These are phyloP conservation scores for Trichophyton simii DNA, from an alignment of 2,329 filamentous ascomycete species.

Conservation along the genomic window DNA sequence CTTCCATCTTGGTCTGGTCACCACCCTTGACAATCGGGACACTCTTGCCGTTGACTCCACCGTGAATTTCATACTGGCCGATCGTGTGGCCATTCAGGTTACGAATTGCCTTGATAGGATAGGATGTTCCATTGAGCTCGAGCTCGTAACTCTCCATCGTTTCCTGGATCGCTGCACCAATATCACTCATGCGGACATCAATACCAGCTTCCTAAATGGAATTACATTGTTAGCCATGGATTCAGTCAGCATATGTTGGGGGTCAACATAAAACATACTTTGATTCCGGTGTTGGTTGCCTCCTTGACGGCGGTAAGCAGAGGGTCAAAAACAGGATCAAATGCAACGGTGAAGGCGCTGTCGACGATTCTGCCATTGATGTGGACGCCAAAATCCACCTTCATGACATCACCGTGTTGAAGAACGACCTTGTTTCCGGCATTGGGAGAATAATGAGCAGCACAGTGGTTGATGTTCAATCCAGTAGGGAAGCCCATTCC, in stretches of 20 bases:
- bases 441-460: constrained; percentile 79
- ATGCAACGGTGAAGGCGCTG: constrained; percentile 57
- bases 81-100: constrained; percentile 88
- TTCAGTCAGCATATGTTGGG: background rate
- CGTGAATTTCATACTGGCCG: constrained; percentile 77
- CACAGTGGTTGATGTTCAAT: constrained; percentile 70
- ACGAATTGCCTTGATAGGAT: constrained; percentile 72
- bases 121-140: constrained; percentile 63
- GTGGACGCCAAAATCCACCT: constrained; percentile 60
- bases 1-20: constrained; percentile 93
- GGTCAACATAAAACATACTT: constrained; percentile 26
- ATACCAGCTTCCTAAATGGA: constrained; percentile 63
- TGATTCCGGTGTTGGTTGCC: constrained; percentile 63
- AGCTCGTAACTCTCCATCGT: constrained; percentile 89
- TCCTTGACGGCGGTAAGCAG: constrained; percentile 54
- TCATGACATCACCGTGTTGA: constrained; percentile 56
- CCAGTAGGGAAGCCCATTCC: constrained; percentile 83
- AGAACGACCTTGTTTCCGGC: constrained; percentile 67
- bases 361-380: constrained; percentile 60
- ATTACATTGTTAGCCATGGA: background rate
- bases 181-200: constrained; percentile 76
- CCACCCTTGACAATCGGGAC: constrained; percentile 84
- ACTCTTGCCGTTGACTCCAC: constrained; percentile 74
- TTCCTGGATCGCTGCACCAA: constrained; percentile 74
- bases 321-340: constrained; percentile 56